Evolutionary conservation across 164 flowering plant species (phyloP).

Genomic region (Amborella trichopoda): DNA sequence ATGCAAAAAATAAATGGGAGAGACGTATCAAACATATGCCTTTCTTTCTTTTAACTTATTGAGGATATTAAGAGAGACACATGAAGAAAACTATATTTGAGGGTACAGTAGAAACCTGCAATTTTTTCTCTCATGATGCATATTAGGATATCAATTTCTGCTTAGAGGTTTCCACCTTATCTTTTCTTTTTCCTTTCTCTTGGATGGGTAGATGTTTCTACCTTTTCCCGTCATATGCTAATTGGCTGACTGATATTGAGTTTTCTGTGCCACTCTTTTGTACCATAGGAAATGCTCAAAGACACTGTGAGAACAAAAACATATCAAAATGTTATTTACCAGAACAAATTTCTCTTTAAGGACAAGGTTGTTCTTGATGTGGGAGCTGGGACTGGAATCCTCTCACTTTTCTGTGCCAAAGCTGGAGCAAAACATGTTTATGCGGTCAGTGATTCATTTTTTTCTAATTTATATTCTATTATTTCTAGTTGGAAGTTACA

Average conservation of each 20-base stretch:
- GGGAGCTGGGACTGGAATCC: slow-evolving; percentile 97
- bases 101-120: too few species aligned
- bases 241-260: too few species aligned
- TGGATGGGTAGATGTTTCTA: too few species aligned
- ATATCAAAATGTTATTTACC: slow-evolving; percentile 93
- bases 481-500: too few species aligned
- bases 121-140: too few species aligned
- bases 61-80: too few species aligned
- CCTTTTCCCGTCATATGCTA: too few species aligned
- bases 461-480: background rate
- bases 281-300: slow-evolving; percentile 92
- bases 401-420: slow-evolving; percentile 96
- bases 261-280: slow-evolving; percentile 1
- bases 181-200: background rate
- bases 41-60: background rate
- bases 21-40: background rate
- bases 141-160: too few species aligned
- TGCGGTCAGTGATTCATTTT: slow-evolving; percentile 49
- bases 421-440: slow-evolving; percentile 97
- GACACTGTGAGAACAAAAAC: slow-evolving; percentile 91
- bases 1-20: too few species aligned
- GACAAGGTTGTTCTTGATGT: slow-evolving; percentile 93
- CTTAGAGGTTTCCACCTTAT: background rate
- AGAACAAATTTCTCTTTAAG: slow-evolving; percentile 73
- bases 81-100: too few species aligned